A percentile compares a stretch with the other conserved stretches of the same genome.
Conservation (phyloP, 1,139 yeast genomes). For the Trichomonascaceae sp. region DNA sequence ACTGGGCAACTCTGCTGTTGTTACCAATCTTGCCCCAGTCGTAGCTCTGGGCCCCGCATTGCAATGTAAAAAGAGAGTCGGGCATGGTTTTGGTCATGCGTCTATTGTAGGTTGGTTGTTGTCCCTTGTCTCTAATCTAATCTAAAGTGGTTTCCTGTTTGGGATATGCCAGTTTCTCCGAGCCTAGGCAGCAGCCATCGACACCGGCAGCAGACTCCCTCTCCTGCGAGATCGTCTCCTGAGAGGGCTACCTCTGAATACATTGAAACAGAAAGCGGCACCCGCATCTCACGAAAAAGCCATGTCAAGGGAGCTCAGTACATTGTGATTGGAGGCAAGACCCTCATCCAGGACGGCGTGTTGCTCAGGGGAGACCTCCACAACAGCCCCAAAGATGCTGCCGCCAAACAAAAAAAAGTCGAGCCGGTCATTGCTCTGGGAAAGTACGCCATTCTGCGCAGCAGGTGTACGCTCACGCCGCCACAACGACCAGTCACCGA, state of each 20-base stretch:
- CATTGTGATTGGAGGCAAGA: slow-evolving; percentile 36
- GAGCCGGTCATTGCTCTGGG: slow-evolving; percentile 36
- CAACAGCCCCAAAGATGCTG: slow-evolving; percentile 16
- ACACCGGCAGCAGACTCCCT: too few relatives aligned
- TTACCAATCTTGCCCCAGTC: slow-evolving; percentile 68
- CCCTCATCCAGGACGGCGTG: slow-evolving; percentile 27
- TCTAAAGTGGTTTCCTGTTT: too few relatives aligned
- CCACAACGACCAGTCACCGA: too few relatives aligned
- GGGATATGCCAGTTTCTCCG: too few relatives aligned
- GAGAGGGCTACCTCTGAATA: slow-evolving; percentile 13
- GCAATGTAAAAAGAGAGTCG: neutral
- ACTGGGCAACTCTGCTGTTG: slow-evolving; percentile 76
- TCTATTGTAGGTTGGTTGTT: too few relatives aligned
- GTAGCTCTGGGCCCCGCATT: neutral
- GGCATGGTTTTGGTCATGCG: too few relatives aligned
- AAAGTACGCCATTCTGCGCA: slow-evolving; percentile 29
- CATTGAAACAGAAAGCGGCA: slow-evolving; percentile 34
- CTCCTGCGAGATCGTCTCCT: too few relatives aligned
- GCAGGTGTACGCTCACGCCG: slow-evolving; percentile 16
- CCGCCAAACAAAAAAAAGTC: too few relatives aligned
- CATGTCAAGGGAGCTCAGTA: slow-evolving; percentile 31
- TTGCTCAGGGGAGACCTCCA: slow-evolving; percentile 31
- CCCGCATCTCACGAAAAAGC: slow-evolving; percentile 41
- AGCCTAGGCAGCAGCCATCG: too few relatives aligned
- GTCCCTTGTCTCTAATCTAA: too few relatives aligned